Base-by-base conservation (phyloP, 2,329 filamentous ascomycete species). In the Xylariaceae sp. region DNA sequence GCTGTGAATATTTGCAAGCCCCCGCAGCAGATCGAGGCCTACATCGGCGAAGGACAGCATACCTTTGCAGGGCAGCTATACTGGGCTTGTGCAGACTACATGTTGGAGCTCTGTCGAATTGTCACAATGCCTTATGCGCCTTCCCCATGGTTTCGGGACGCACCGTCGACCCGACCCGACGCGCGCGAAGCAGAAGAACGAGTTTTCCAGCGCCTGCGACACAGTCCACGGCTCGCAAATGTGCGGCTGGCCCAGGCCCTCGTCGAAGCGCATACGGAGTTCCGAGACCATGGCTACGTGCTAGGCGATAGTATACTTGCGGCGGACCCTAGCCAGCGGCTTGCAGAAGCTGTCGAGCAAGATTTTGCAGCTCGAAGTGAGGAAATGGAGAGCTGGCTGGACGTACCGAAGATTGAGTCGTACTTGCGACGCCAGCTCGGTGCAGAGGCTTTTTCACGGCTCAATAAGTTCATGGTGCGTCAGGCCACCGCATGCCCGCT, bases 41-140 rank as follows among this genome's bases (percentile, higher is more conserved):
- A 59, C 46, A 48, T 65, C 0, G 62, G 64, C 6, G 45, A 45
- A n/a, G 58, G 56, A 10, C 56, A 47, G 32, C 53, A 53, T 18
- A 65, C 60, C 1, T 60, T 66, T 38, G 57, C 57, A 0, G 62
- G 62, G 0, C 58, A 53, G 27, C 43, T 66, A 7, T 64, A 62
- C 44, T 65, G 59, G 61, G 52, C 55, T 12, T 58, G 62, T 32
- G 50, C 56, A 5, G 57, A 65, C 31, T 57, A 62, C 43, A 40
- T 59, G 19, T 47, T 57, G 32, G 44, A 51, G 5, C 49, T 55
- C 3, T 62, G 56, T 17, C 50, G 42, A 4, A 43, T 49, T 6
- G 51, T 45, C 27, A 53, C 44, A 3, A 32, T 51, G n/a, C 47
- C 54, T 6, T 45, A 53, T 18, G 30, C 44, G 6, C 15, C 45